Conservation (phyloP, 2,329 filamentous ascomycete species). For the Purpureocillium takamizusanense region DNA sequence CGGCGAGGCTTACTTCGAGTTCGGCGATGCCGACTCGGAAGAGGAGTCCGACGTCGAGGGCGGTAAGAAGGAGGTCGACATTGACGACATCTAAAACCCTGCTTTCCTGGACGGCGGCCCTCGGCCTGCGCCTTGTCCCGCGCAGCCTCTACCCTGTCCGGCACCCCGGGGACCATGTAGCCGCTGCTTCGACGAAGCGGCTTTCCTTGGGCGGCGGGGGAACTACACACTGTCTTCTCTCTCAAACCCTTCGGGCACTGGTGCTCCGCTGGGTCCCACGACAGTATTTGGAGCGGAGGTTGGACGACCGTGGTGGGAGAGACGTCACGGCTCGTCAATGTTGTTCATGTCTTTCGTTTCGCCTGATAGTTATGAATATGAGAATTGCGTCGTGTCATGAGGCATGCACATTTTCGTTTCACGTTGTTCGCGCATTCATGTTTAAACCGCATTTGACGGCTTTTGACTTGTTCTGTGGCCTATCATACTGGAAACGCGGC, state of each 20-base stretch:
- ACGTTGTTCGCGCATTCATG: too few relatives aligned
- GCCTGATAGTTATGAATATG: conserved; percentile 14
- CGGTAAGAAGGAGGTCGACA: conserved; percentile 71
- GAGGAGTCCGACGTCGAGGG: conserved; percentile 45
- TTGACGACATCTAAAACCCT: conserved; percentile 76
- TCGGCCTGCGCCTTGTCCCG: not conserved
- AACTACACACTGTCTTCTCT: conserved; percentile 56
- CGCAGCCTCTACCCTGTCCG: not conserved
- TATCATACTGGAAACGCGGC: too few relatives aligned
- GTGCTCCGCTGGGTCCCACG: conserved; percentile 25
- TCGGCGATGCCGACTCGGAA: conserved; percentile 79
- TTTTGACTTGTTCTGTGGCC: too few relatives aligned
- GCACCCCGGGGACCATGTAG: not conserved
- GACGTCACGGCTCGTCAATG: conserved; percentile 43
- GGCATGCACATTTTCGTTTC: conserved; percentile 3
- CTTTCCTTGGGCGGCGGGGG: conserved; percentile 6
- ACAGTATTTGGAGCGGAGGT: conserved; percentile 34
- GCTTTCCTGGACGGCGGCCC: conserved; percentile 3
- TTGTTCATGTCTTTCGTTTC: conserved; percentile 11
- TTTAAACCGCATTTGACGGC: too few relatives aligned
- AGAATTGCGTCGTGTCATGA: conserved; percentile 13
- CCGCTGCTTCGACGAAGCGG: too few relatives aligned
- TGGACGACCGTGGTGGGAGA: conserved; percentile 47
- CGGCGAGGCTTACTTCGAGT: conserved; percentile 96
- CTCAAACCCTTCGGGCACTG: conserved; percentile 32